Percentiles rank a stretch among this genome's conserved stretches.
These are phyloP conservation scores for Ocimum tenuiflorum DNA, from an alignment of 257 asterid genomes.

Conservation along the genomic window DNA sequence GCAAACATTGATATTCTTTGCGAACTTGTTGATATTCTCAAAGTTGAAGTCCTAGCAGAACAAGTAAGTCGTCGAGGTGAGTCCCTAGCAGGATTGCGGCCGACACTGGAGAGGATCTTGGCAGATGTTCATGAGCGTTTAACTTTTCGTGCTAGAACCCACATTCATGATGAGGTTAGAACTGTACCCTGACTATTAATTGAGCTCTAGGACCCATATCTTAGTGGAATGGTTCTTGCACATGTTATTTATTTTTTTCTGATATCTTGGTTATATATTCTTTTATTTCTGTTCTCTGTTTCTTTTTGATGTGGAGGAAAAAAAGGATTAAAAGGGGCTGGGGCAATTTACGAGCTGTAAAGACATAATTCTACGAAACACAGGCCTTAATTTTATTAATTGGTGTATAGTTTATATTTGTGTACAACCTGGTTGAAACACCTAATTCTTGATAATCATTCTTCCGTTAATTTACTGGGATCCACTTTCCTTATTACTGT, in stretches of 20 bases:
- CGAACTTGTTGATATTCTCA: slow-evolving; percentile 88
- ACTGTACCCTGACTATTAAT: slow-evolving; percentile 13
- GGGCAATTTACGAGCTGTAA: not conserved
- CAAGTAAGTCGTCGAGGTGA: slow-evolving; percentile 83
- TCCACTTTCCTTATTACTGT: not conserved
- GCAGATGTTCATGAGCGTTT: slow-evolving; percentile 95
- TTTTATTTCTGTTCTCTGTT: not conserved
- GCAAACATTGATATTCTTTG: slow-evolving; percentile 92
- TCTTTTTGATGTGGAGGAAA: not conserved
- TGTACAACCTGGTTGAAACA: not conserved
- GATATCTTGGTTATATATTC: not conserved
- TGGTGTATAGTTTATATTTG: slow-evolving; percentile 5
- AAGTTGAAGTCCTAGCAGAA: slow-evolving; percentile 91
- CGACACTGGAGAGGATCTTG: slow-evolving; percentile 83
- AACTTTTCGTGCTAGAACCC: slow-evolving; percentile 94
- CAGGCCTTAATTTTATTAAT: slow-evolving; percentile 7
- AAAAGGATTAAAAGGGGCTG: not conserved
- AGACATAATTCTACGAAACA: not conserved
- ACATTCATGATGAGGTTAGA: slow-evolving; percentile 87
- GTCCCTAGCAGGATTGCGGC: slow-evolving; percentile 79
- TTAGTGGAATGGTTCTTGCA: slow-evolving; percentile 7
- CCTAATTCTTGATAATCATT: not conserved
- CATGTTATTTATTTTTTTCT: not conserved
- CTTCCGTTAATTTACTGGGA: not conserved
- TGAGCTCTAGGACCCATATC: slow-evolving; percentile 5